Evolutionary conservation across 192 early-diverging fungal genomes (phyloP), one percentile per base, ranked within the genome.

Genomic region (Coemansia sp.): DNA sequence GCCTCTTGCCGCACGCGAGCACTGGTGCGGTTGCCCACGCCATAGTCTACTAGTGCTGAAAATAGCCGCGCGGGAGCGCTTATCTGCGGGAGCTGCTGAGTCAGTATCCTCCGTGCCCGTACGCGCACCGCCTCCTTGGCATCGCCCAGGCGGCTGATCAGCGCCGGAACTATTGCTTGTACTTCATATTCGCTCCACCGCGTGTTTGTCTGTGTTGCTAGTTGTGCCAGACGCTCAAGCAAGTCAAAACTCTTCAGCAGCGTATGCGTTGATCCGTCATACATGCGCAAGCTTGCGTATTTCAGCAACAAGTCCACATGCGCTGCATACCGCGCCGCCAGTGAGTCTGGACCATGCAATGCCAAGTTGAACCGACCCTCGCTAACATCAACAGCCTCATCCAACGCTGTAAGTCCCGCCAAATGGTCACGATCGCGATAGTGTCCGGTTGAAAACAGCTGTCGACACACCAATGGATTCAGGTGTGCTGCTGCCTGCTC

Each of bases 231-330:
- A 38, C 88, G 87, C 62, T 95, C 88, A 3, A 92, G 66, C 6
- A 94, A 50, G 16, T 94, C 92, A 37, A 95, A 70, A 53, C 85
- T 86, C 63, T 92, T 92, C 17, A 95, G 80, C 28, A 94, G 73
- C 63, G 91, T 90, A 51, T 82, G 89, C 0, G 93, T 95, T 46
- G 87, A 91, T n/a, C 91, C 93, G 52, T 95, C 93, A 69, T 88
- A 91, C 79, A 95, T 90, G 11, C 93, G 85, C 15, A 95, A 72
- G 18, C 91, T 93, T 38, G 91, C 54, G 59, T 94, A 95, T 53
- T 93, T 94, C 34, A 95, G 79, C 37, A 94, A 58, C 9, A 95
- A 56, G 57, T 95, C 93, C 1, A 83, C 67, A 69, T 87, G 85
- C n/a, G 84, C 83, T 8, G 91, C 56, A 48, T 76, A 88, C 14